phyloP scores from a whole-genome alignment of 1,284 basidiomycete genomes.

The Puccinia triticina region DNA sequence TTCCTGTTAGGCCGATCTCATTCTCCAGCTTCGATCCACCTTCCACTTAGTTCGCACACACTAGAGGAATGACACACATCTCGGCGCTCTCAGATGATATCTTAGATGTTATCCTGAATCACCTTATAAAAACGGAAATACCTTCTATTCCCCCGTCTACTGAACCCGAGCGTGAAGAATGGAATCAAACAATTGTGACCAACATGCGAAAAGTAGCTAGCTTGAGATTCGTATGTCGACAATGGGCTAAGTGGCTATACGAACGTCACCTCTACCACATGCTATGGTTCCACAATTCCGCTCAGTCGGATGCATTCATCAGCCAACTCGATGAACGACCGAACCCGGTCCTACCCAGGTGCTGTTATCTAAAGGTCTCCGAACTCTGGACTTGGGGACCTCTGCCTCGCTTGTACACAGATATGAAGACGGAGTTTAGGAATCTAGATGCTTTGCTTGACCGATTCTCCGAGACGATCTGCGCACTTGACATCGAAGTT shows the following conservation, averaged over 20 bases:
- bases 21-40: too few species aligned
- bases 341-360: neutral
- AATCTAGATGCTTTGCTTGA: conserved; percentile 10
- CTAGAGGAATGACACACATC: neutral
- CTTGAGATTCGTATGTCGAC: conserved; percentile 4
- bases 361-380: conserved; percentile 1
- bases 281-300: neutral
- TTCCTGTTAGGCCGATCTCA: too few species aligned
- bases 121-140: neutral
- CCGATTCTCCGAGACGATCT: neutral
- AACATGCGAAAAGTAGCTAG: neutral
- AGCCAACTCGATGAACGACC: neutral
- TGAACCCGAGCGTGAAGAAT: conserved; percentile 19
- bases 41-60: neutral
- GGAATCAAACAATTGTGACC: neutral
- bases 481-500: conserved; percentile 1
- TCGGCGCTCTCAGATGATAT: neutral
- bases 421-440: neutral
- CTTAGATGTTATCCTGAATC: neutral
- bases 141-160: neutral
- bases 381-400: conserved; percentile 9
- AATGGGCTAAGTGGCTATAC: neutral
- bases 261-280: neutral
- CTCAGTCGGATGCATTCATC: neutral
- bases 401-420: neutral